Evolutionary conservation across 164 flowering plant genomes (phyloP).

Genomic region (Paratinospora sagittata): DNA sequence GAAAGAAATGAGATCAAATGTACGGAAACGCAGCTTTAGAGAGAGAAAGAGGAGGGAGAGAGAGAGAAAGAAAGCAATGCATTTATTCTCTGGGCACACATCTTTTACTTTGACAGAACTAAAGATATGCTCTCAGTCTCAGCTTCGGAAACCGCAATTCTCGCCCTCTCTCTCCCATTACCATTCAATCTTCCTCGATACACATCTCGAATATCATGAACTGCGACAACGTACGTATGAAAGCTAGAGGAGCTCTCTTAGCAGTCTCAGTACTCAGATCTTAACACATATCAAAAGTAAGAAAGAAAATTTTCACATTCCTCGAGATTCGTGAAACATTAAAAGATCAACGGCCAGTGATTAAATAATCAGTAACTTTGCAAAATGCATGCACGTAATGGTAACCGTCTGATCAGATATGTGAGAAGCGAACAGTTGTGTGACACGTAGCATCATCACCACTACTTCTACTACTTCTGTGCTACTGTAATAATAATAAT

Average conservation of each 20-base stretch:
- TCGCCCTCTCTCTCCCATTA: not conserved
- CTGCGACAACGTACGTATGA: too few species aligned
- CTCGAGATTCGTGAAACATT: not conserved
- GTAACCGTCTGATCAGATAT: not conserved
- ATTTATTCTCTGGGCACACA: conserved; percentile 15
- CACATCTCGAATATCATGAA: too few species aligned
- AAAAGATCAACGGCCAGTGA: not conserved
- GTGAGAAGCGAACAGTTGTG: not conserved
- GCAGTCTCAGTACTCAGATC: too few species aligned
- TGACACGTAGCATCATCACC: too few species aligned
- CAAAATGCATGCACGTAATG: not conserved
- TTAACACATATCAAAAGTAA: not conserved
- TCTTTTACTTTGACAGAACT: conserved; percentile 18
- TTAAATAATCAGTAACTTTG: not conserved
- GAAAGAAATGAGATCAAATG: too few species aligned
- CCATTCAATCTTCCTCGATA: not conserved
- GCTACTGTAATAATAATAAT: too few species aligned
- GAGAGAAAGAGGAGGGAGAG: not conserved
- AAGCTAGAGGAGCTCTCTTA: too few species aligned
- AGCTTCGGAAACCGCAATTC: conserved; percentile 15
- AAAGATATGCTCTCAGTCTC: conserved; percentile 24
- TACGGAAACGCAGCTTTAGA: not conserved
- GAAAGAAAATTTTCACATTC: not conserved
- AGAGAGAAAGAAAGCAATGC: not conserved
- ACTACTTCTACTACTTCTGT: too few species aligned